A percentile compares a stretch with the other conserved stretches of the same genome.
Conservation (phyloP, 805 yeast genomes). For the Helenozyma rhizophorensis region DNA sequence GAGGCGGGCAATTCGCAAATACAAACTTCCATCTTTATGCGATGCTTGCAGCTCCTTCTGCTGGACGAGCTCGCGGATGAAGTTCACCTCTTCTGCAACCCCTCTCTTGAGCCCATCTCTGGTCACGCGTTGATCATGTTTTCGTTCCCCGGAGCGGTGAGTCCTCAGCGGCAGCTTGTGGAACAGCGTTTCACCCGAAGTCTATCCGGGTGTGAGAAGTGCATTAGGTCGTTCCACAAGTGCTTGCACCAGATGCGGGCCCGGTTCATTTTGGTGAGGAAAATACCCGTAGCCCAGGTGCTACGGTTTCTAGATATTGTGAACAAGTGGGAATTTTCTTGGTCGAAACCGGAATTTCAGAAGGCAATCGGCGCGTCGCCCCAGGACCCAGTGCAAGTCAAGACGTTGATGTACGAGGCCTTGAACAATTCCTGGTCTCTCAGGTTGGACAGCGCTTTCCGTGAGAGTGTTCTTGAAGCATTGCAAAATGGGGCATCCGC, state of each 20-base stretch:
- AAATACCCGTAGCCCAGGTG: constrained; percentile 31
- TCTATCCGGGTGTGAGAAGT: constrained; percentile 47
- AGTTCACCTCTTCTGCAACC: constrained; percentile 56
- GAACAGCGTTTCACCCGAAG: constrained; percentile 39
- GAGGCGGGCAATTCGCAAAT: constrained; percentile 23
- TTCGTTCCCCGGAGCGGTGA: constrained; percentile 44
- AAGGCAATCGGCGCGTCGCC: constrained; percentile 8
- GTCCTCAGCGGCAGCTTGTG: constrained; percentile 29
- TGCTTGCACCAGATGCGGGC: constrained; percentile 49
- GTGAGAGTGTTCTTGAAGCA: constrained; percentile 32
- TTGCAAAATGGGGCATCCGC: constrained; percentile 17
- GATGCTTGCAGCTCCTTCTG: constrained; percentile 17
- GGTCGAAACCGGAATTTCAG: constrained; percentile 8
- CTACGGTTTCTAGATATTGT: constrained; percentile 28
- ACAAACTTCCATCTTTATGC: constrained; percentile 24
- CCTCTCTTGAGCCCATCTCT: constrained; percentile 42
- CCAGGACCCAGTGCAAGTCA: neutral
- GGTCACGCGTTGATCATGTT: constrained; percentile 55
- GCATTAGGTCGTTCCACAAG: constrained; percentile 50
- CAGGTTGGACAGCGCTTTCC: constrained; percentile 33
- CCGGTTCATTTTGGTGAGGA: constrained; percentile 49
- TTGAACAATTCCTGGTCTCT: constrained; percentile 49
- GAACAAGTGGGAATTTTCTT: constrained; percentile 35
- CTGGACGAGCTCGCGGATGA: constrained; percentile 11
- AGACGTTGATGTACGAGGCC: constrained; percentile 38